Evolutionary conservation across 225 moss, liverwort and hornwort species (phyloP).

Genomic region (Rhytidiadelphus loreus): DNA sequence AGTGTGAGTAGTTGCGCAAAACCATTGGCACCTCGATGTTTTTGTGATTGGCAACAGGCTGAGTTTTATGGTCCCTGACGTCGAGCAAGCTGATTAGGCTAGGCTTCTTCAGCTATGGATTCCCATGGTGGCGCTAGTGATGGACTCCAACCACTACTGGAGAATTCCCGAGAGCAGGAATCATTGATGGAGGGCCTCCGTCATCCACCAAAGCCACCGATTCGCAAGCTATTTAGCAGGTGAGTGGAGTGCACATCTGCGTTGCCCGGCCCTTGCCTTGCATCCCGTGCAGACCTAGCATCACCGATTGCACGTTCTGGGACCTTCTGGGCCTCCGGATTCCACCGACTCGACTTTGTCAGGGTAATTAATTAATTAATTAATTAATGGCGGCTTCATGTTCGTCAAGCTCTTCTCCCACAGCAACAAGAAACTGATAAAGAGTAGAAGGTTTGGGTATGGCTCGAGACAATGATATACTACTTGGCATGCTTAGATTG

Average conservation of each 20-base stretch:
- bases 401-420: neutral
- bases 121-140: neutral
- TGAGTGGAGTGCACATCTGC: neutral
- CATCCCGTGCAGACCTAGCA: neutral
- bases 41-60: neutral
- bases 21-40: neutral
- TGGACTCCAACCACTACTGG: neutral
- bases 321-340: neutral
- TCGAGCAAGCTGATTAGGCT: neutral
- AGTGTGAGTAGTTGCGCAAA: neutral
- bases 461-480: neutral
- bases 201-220: neutral
- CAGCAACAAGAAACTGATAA: neutral
- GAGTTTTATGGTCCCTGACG: neutral
- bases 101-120: neutral
- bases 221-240: neutral
- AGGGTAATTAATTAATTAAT: neutral
- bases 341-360: neutral
- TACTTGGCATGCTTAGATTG: neutral
- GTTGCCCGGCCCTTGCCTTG: neutral
- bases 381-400: neutral
- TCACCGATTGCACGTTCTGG: neutral
- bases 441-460: neutral
- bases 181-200: slow-evolving; percentile 10
- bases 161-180: neutral